Base-by-base conservation (phyloP, 2,329 filamentous ascomycete genomes). In the Colletotrichum viniferum region DNA sequence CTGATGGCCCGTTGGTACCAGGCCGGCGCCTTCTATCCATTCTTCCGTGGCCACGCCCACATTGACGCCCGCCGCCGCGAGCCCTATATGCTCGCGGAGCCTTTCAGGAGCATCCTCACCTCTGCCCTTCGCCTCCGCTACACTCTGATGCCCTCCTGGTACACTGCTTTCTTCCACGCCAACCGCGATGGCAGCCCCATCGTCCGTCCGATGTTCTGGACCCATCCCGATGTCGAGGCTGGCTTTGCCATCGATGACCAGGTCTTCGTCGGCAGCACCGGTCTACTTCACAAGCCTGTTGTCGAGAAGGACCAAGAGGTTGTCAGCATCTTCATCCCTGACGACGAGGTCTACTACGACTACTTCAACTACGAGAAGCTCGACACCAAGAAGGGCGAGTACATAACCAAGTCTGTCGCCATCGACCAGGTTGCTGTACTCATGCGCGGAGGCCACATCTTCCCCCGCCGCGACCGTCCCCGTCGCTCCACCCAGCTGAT, bases 31-130 rank as follows among this genome's bases (percentile, higher is more conserved):
- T 99, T 98, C 88, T 98, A 98, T 84, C 97, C 97, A 9, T 99
- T 98, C 88, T 98, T 98, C 94, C 95, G 97, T 77, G 97, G 92
- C 3, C 97, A 99, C 83, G 97, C 97, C 8, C 97, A 99, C 84
- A 98, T 98, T 76, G 97, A 99, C 82, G 94, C 97, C 52, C 95
- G 97, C 61, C 94, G 97, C 30, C 94, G 97, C 68, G 97, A 99
- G 86, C 97, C 97, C 4, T 99, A 98, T 82, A 88, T 98, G 73
- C 89, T 93, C 13, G 94, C 94, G 13, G 94, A 97, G 76, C 96
- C 96, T 1, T 96, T 98, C 85, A 95, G 92, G 5, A 90, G 90
- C 68, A 97, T 98, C 83, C 95, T 98, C 81, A 95, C 95, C 0
- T 92, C 96, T 76, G 96, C 97, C 3, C 88, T 99, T 56, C 94